phyloP scores from a whole-genome alignment of 1,284 basidiomycete species.

The Ceratobasidium sp. region DNA sequence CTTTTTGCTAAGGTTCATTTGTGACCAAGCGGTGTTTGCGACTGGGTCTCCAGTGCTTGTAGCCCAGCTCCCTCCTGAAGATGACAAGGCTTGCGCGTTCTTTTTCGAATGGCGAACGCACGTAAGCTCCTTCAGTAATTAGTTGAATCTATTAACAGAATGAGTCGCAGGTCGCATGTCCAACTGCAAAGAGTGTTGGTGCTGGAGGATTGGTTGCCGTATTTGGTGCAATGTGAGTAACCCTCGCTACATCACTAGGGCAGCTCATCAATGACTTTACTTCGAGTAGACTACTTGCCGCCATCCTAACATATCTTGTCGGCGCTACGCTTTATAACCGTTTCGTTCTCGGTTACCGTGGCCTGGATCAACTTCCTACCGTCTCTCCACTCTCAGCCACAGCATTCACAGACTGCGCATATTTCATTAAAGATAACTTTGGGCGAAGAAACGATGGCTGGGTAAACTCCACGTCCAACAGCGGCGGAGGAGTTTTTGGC shows the following conservation, averaged over 20 bases:
- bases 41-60: constrained; percentile 68
- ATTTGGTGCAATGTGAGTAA: constrained; percentile 66
- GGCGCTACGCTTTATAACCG: constrained; percentile 76
- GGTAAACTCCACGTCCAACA: not conserved
- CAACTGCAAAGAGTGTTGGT: constrained; percentile 65
- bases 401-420: constrained; percentile 35
- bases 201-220: constrained; percentile 68
- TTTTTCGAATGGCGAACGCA: constrained; percentile 79
- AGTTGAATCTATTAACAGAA: constrained; percentile 45
- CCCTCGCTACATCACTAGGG: not conserved
- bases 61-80: constrained; percentile 72
- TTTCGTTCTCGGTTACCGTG: constrained; percentile 71
- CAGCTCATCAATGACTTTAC: constrained; percentile 14
- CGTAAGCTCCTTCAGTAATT: constrained; percentile 59
- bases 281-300: constrained; percentile 63
- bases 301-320: constrained; percentile 70
- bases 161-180: constrained; percentile 70
- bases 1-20: constrained; percentile 70
- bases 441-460: constrained; percentile 32
- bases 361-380: constrained; percentile 73
- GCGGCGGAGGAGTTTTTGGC: constrained; percentile 1
- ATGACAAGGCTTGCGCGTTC: constrained; percentile 73
- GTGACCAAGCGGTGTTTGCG: constrained; percentile 67
- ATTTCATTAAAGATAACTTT: constrained; percentile 43
- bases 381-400: constrained; percentile 50